Evolutionary conservation across 1,284 basidiomycete species (phyloP), one percentile per base, ranked within the genome.

Genomic region (Ganoderma lingzhi): DNA sequence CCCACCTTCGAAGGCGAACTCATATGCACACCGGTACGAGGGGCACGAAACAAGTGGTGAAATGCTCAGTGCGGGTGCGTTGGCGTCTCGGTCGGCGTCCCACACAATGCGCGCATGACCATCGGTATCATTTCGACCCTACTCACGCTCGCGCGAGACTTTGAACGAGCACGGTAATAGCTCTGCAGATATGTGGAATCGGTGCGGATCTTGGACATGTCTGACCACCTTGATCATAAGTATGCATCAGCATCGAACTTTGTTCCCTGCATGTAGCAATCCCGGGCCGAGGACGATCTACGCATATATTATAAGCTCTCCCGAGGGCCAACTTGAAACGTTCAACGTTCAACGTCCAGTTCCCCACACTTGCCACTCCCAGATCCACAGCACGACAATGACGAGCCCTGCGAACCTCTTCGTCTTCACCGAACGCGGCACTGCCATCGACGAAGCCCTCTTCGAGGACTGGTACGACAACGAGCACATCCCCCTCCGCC

Each of bases 401-500:
- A 15, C 37, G 37, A 61, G 37, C 59, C 59, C 59, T 10, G 59
- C 59, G 14, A 41, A 61, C 59, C 59, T 61, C 59, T 44, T 61
- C 59, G 59, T 61, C 39, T 61, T 42, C 59, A 61, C 59, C 39
- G 59, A 61, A 61, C 59, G 59, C 23, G 59, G 59, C 59, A 42
- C 59, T 6, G 59, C 59, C 39, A 61, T 61, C 39, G 59, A 61
- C 39, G 59, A 61, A 6, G 59, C 59, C 39, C 8, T 42, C 41
- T 61, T 61, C 59, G 59, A 61, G 23, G 59, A 61, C n/a, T 61
- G 59, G 59, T 61, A 61, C 23, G 59, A 61, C 59, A 61, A 61
- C 59, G 59, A 61, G 59, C 59, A 61, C 41, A 61, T 61, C 37
- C 59, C 59, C 23, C 81, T 88, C 1, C 86, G 88, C 35, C 79